These are phyloP conservation scores for Thelonectria discophora DNA, from an alignment of 2,329 filamentous ascomycete species.

Conservation along the genomic window DNA sequence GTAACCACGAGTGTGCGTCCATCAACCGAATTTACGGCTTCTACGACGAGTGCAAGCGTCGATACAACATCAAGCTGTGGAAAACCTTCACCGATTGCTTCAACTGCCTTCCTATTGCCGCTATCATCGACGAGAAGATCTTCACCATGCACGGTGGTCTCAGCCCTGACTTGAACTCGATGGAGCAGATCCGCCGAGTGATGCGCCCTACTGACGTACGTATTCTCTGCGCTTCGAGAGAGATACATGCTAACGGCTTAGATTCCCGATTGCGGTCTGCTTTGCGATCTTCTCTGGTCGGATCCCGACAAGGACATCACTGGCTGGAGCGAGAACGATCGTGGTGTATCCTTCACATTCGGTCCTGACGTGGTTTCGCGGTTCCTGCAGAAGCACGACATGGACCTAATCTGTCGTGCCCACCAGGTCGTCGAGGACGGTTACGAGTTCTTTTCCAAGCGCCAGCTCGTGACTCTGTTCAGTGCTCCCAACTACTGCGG, in stretches of 20 bases:
- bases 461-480: conserved; percentile 96
- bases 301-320: conserved; percentile 99
- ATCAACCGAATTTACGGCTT: conserved; percentile 99
- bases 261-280: conserved; percentile 97
- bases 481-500: conserved; percentile 99
- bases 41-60: conserved; percentile 99
- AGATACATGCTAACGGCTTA: conserved; percentile 52
- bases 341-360: conserved; percentile 98
- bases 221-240: conserved; percentile 44
- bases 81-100: conserved; percentile 99
- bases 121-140: conserved; percentile 99
- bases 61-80: conserved; percentile 99
- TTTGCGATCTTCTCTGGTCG: conserved; percentile 98
- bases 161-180: conserved; percentile 96
- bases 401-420: conserved; percentile 98
- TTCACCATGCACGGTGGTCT: conserved; percentile 99
- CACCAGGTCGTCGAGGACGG: conserved; percentile 99
- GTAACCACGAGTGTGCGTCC: conserved; percentile 98
- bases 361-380: conserved; percentile 96
- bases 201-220: conserved; percentile 99
- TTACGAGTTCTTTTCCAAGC: conserved; percentile 99
- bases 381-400: conserved; percentile 98
- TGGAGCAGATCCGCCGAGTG: conserved; percentile 99
- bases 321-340: conserved; percentile 98
- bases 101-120: conserved; percentile 97